These are phyloP conservation scores for Globomyces pollinis-pini DNA, from an alignment of 192 early-diverging fungal species.

Conservation along the genomic window DNA sequence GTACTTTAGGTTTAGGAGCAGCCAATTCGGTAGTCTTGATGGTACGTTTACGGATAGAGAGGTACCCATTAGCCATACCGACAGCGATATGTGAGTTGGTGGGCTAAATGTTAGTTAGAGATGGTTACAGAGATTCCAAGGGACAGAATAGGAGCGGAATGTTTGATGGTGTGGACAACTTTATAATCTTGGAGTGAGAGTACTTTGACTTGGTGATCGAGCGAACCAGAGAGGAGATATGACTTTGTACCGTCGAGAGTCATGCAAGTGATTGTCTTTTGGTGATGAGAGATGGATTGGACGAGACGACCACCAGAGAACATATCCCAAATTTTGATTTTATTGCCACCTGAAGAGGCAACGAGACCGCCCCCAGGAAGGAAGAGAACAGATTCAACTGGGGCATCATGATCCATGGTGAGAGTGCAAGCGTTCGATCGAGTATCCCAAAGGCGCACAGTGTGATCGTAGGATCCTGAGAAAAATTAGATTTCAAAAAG, in stretches of 20 bases:
- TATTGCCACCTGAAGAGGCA: slow-evolving; percentile 62
- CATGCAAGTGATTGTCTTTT: slow-evolving; percentile 92
- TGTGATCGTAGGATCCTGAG: slow-evolving; percentile 92
- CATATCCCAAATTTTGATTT: slow-evolving; percentile 83
- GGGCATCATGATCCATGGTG: slow-evolving; percentile 72
- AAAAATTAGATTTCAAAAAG: slow-evolving; percentile 1
- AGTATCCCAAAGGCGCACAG: slow-evolving; percentile 87
- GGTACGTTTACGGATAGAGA: slow-evolving; percentile 79
- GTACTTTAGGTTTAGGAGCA: slow-evolving; percentile 33
- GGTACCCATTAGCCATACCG: slow-evolving; percentile 84
- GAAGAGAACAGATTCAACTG: slow-evolving; percentile 82
- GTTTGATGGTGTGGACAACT: slow-evolving; percentile 79
- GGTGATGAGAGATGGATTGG: slow-evolving; percentile 77
- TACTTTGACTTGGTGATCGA: slow-evolving; percentile 96
- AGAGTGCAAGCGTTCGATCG: slow-evolving; percentile 64
- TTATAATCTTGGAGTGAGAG: slow-evolving; percentile 82
- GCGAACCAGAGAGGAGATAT: slow-evolving; percentile 76
- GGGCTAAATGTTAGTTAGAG: slow-evolving; percentile 43
- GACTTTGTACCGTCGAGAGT: slow-evolving; percentile 69
- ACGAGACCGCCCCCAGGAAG: slow-evolving; percentile 75
- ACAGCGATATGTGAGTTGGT: slow-evolving; percentile 82
- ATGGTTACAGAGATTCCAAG: slow-evolving; percentile 72
- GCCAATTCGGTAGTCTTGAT: slow-evolving; percentile 65
- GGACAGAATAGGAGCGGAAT: slow-evolving; percentile 83
- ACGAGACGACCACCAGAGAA: slow-evolving; percentile 71